phyloP scores from a whole-genome alignment of 441 rosid species.

The Erodium trifolium region DNA sequence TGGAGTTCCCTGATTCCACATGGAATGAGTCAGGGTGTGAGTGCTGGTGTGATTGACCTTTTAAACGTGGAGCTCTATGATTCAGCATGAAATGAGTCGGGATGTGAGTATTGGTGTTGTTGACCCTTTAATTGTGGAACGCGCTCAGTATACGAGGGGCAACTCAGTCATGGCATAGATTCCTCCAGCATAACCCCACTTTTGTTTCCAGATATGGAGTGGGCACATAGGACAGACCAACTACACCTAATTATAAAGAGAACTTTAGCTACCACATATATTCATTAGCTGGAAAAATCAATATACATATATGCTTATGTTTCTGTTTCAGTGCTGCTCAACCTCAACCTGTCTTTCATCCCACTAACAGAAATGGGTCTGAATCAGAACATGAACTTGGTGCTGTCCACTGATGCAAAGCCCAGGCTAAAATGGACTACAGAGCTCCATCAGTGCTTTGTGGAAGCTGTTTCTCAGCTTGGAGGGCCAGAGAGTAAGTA shows the following conservation, averaged over 20 bases:
- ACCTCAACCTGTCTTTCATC: constrained; percentile 4
- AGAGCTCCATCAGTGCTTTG: constrained; percentile 77
- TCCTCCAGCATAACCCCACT: constrained; percentile 74
- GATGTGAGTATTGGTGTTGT: too few relatives aligned
- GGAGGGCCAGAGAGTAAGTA: constrained; percentile 80
- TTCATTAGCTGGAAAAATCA: constrained; percentile 3
- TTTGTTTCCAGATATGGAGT: constrained; percentile 87
- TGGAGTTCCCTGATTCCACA: too few relatives aligned
- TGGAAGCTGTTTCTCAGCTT: constrained; percentile 68
- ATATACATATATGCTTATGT: not conserved
- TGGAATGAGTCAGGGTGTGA: too few relatives aligned
- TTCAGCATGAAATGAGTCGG: too few relatives aligned
- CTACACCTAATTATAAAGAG: constrained; percentile 41
- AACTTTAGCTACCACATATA: not conserved
- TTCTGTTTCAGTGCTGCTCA: constrained; percentile 13
- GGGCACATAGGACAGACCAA: constrained; percentile 50
- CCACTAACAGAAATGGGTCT: constrained; percentile 28
- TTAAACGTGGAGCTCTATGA: too few relatives aligned
- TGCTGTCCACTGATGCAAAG: constrained; percentile 79
- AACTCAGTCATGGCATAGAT: constrained; percentile 55
- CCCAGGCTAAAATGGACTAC: constrained; percentile 95
- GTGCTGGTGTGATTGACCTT: too few relatives aligned
- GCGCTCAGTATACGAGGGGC: too few relatives aligned
- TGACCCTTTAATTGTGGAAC: too few relatives aligned
- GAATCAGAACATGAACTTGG: constrained; percentile 56